phyloP scores from a whole-genome alignment of 2,329 filamentous ascomycete species.

The Cercospora zeae-maydis region DNA sequence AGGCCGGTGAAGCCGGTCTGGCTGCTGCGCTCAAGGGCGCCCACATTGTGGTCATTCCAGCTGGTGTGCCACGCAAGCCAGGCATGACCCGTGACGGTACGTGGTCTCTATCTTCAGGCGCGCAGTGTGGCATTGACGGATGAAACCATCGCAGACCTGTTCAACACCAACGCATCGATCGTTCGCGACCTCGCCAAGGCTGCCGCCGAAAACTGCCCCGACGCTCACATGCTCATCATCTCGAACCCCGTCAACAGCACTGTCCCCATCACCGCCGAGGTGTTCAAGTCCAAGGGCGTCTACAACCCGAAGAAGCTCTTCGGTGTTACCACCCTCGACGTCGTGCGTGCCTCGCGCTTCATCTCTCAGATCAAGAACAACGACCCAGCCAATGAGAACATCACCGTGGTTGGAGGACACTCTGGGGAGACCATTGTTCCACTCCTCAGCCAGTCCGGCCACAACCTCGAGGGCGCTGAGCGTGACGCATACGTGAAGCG shows the following conservation, averaged over 20 bases:
- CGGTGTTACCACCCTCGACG: conserved; percentile 98
- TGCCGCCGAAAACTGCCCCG: conserved; percentile 77
- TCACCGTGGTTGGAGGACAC: conserved; percentile 96
- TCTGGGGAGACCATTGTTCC: conserved; percentile 97
- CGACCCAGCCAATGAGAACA: conserved; percentile 88
- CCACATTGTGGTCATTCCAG: conserved; percentile 95
- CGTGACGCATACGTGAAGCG: conserved; percentile 78
- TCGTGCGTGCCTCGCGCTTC: conserved; percentile 96
- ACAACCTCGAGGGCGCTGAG: conserved; percentile 76
- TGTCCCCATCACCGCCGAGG: conserved; percentile 93
- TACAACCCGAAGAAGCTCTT: conserved; percentile 99
- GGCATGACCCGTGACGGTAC: conserved; percentile 95
- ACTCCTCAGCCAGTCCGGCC: conserved; percentile 88
- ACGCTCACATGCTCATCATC: conserved; percentile 96
- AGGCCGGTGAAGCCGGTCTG: conserved; percentile 66
- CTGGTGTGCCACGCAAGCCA: conserved; percentile 97
- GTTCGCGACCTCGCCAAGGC: conserved; percentile 98
- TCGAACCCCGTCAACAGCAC: conserved; percentile 99
- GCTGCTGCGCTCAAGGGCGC: conserved; percentile 75
- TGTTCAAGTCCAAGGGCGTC: conserved; percentile 91
- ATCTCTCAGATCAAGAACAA: conserved; percentile 89
- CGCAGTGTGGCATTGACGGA: background rate
- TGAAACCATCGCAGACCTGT: conserved; percentile 63
- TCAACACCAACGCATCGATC: conserved; percentile 99
- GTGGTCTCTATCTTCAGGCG: conserved; percentile 21